These are phyloP conservation scores for Suillus paluster DNA, from an alignment of 768 basidiomycete species.

Conservation along the genomic window DNA sequence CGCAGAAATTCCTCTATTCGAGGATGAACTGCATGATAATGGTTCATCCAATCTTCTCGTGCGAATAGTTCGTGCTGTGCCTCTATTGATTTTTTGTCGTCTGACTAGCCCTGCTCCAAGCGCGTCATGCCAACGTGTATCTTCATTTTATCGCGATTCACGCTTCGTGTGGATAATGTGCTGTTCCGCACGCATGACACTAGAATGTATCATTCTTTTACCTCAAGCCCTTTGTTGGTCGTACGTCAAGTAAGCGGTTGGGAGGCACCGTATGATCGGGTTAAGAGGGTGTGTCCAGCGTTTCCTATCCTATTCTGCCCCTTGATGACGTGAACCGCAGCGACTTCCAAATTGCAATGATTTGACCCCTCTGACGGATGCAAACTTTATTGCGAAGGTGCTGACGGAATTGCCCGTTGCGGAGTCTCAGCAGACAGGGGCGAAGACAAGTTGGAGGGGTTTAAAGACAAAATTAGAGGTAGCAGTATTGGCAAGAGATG, in stretches of 20 bases:
- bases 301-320: not conserved
- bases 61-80: conserved; percentile 70
- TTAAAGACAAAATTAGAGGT: conserved; percentile 70
- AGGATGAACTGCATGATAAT: conserved; percentile 97
- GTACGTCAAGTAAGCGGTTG: conserved; percentile 86
- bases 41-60: conserved; percentile 85
- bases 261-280: conserved; percentile 85
- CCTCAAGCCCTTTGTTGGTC: conserved; percentile 59
- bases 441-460: conserved; percentile 85
- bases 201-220: conserved; percentile 85
- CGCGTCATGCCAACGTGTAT: conserved; percentile 97
- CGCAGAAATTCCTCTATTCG: conserved; percentile 92
- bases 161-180: conserved; percentile 93
- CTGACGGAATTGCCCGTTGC: conserved; percentile 65
- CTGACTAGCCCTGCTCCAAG: conserved; percentile 43
- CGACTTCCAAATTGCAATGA: conserved; percentile 76
- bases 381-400: conserved; percentile 77
- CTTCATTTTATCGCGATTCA: conserved; percentile 89
- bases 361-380: conserved; percentile 85
- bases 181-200: conserved; percentile 92
- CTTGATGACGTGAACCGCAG: conserved; percentile 38
- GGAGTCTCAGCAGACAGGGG: conserved; percentile 62
- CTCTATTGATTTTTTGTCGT: not conserved
- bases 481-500: conserved; percentile 32
- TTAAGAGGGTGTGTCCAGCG: conserved; percentile 65